Evolutionary conservation across 331 rosid genomes (phyloP).

Genomic region (Rosa hybrid): DNA sequence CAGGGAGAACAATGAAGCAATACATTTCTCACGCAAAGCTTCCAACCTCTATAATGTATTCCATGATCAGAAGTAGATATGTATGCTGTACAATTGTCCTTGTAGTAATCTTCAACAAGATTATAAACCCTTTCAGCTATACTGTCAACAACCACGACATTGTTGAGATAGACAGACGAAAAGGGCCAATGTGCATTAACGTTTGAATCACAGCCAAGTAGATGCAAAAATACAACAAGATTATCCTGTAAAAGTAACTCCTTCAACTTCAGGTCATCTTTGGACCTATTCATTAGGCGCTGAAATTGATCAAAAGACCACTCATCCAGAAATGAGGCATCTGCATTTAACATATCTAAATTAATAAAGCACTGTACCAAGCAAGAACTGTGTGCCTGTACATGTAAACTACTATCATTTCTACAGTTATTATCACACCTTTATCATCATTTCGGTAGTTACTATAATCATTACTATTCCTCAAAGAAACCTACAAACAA

Average conservation of each 20-base stretch:
- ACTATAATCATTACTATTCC: not conserved
- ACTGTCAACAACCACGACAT: slow-evolving; percentile 83
- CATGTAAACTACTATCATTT: not conserved
- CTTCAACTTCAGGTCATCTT: slow-evolving; percentile 61
- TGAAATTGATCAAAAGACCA: slow-evolving; percentile 89
- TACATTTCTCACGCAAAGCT: not conserved
- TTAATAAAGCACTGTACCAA: slow-evolving; percentile 22
- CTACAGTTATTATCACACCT: not conserved
- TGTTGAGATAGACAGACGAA: slow-evolving; percentile 83
- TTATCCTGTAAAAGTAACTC: slow-evolving; percentile 65
- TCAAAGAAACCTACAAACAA: not conserved
- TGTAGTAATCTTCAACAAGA: slow-evolving; percentile 69
- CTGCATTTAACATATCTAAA: slow-evolving; percentile 47
- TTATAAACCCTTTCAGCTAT: slow-evolving; percentile 78
- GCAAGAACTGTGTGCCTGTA: not conserved
- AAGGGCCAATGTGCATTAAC: slow-evolving; percentile 87
- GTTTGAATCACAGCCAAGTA: slow-evolving; percentile 90
- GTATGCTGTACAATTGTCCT: slow-evolving; percentile 71
- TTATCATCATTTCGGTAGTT: not conserved
- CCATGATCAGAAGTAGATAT: slow-evolving; percentile 89
- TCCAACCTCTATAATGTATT: slow-evolving; percentile 84
- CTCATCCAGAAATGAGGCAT: slow-evolving; percentile 89
- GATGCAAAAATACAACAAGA: slow-evolving; percentile 75
- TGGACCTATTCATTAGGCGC: slow-evolving; percentile 68
- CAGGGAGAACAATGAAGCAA: not conserved